These are phyloP conservation scores for Pelargonium australe DNA, from an alignment of 441 rosid genomes.

Conservation along the genomic window DNA sequence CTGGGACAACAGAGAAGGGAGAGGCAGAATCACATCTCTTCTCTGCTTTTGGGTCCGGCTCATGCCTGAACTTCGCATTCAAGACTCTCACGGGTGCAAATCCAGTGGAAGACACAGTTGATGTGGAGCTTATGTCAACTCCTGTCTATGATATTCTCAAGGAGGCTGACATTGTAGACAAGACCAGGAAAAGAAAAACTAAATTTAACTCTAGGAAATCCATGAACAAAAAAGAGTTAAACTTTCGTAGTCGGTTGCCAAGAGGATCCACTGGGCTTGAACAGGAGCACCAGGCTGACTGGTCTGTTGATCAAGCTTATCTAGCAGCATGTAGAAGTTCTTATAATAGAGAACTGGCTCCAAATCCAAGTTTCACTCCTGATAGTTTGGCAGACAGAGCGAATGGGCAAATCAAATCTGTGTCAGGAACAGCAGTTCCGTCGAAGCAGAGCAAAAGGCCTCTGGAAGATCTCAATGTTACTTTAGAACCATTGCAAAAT, in stretches of 20 bases:
- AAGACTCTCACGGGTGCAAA: constrained; percentile 41
- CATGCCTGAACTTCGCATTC: constrained; percentile 42
- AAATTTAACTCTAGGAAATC: not conserved
- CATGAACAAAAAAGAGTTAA: not conserved
- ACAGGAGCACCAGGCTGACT: not conserved
- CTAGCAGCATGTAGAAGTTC: not conserved
- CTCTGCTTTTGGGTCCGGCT: constrained; percentile 36
- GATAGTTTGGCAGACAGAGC: not conserved
- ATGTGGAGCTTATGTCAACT: constrained; percentile 14
- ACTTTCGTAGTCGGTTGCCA: not conserved
- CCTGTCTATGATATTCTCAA: not conserved
- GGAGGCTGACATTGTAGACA: not conserved
- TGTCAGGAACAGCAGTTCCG: not conserved
- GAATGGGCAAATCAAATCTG: not conserved
- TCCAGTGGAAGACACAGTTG: constrained; percentile 24
- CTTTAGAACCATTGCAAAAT: not conserved
- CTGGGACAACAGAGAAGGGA: constrained; percentile 17
- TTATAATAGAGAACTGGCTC: not conserved
- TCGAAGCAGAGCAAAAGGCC: not conserved
- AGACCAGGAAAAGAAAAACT: constrained; percentile 1
- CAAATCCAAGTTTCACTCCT: not conserved
- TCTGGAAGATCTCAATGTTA: not conserved
- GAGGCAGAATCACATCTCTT: constrained; percentile 21
- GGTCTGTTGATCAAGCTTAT: not conserved
- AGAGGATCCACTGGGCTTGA: not conserved